Percentiles rank a stretch among this genome's conserved stretches.
Conservation (phyloP, 805 yeast species). For the Metschnikowia shivogae region DNA sequence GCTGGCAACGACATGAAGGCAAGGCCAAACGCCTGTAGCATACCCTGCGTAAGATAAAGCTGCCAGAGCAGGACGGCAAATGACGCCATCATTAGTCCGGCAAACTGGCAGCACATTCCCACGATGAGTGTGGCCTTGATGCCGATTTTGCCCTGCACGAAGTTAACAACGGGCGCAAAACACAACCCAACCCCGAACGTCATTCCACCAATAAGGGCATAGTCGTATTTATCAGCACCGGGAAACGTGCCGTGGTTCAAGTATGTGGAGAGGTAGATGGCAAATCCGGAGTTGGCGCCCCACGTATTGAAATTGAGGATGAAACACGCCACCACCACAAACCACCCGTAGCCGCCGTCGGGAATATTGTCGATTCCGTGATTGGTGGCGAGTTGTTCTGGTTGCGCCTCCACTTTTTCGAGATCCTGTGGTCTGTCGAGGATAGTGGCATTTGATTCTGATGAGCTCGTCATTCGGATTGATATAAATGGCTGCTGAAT, state of each 20-base stretch:
- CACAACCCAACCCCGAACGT: conserved; percentile 59
- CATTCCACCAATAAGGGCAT: conserved; percentile 65
- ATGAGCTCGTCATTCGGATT: not conserved
- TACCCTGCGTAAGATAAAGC: conserved; percentile 63
- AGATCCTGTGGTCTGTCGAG: not conserved
- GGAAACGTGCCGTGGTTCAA: conserved; percentile 44
- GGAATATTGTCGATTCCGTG: conserved; percentile 12
- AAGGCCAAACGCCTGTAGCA: conserved; percentile 53
- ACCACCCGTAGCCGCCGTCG: conserved; percentile 73
- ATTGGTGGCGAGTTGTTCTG: not conserved
- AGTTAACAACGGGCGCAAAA: conserved; percentile 51
- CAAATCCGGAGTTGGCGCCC: conserved; percentile 71
- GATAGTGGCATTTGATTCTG: not conserved
- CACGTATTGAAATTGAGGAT: conserved; percentile 57
- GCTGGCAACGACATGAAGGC: conserved; percentile 59
- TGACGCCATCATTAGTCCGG: conserved; percentile 57
- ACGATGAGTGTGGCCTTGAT: conserved; percentile 42
- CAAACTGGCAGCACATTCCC: conserved; percentile 51
- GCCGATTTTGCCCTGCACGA: conserved; percentile 47
- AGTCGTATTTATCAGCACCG: conserved; percentile 56
- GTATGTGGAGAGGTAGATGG: conserved; percentile 58
- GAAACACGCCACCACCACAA: conserved; percentile 48
- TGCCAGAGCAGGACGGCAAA: conserved; percentile 61
- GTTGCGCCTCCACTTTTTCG: not conserved
- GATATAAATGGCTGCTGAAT: no score